These are phyloP conservation scores for Botrytis elliptica DNA, from an alignment of 2,329 filamentous ascomycete genomes.

Conservation along the genomic window DNA sequence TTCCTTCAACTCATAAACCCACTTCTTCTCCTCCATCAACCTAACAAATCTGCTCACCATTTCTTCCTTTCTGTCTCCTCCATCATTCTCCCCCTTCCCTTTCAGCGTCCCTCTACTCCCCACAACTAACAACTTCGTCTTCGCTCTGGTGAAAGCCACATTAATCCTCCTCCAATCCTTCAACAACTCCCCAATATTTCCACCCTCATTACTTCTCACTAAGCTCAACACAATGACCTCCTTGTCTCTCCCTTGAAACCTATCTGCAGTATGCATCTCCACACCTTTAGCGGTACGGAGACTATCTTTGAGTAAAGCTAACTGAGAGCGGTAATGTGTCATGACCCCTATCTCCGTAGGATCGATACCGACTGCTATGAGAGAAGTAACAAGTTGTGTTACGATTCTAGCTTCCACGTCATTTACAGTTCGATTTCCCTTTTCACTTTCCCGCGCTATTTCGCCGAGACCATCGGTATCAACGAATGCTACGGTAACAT, in stretches of 20 bases:
- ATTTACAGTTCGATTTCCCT: slow-evolving; percentile 87
- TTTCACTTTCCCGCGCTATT: slow-evolving; percentile 65
- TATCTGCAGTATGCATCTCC: slow-evolving; percentile 95
- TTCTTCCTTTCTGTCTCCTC: slow-evolving; percentile 54
- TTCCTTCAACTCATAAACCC: slow-evolving; percentile 71
- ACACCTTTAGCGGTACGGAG: slow-evolving; percentile 64
- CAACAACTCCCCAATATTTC: slow-evolving; percentile 84
- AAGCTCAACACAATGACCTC: slow-evolving; percentile 85
- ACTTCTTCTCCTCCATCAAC: slow-evolving; percentile 74
- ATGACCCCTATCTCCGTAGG: slow-evolving; percentile 85
- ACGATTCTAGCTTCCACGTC: slow-evolving; percentile 75
- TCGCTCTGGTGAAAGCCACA: slow-evolving; percentile 89
- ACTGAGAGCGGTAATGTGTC: slow-evolving; percentile 92
- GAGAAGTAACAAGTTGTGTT: slow-evolving; percentile 74
- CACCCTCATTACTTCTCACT: slow-evolving; percentile 80
- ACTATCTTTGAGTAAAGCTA: slow-evolving; percentile 74
- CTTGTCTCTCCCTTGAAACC: slow-evolving; percentile 95
- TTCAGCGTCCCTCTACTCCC: slow-evolving; percentile 78
- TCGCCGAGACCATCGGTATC: slow-evolving; percentile 78
- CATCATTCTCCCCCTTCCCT: slow-evolving; percentile 52
- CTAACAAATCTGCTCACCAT: slow-evolving; percentile 74
- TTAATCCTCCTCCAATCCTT: slow-evolving; percentile 93
- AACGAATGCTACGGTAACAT: slow-evolving; percentile 76
- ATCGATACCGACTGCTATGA: slow-evolving; percentile 74
- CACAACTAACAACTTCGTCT: slow-evolving; percentile 85